phyloP scores from a whole-genome alignment of 768 basidiomycete species.

The Leccinum uliginosum region DNA sequence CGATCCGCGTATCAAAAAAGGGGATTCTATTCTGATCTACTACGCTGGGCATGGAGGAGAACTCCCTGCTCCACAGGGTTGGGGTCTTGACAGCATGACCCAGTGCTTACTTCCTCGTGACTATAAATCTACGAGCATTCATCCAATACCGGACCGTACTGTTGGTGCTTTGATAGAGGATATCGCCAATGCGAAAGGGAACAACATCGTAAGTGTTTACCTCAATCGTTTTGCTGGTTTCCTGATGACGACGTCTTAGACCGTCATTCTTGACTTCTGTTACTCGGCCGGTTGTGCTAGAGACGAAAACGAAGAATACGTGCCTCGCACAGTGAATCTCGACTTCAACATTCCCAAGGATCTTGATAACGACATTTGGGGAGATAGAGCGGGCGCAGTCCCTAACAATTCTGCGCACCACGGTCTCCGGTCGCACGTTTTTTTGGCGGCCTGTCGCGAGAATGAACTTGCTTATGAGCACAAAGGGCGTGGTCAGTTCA shows the following conservation, averaged over 20 bases:
- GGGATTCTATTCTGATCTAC: slow-evolving; percentile 38
- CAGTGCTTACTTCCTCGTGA: slow-evolving; percentile 31
- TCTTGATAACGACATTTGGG: slow-evolving; percentile 27
- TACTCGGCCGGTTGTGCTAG: slow-evolving; percentile 38
- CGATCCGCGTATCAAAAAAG: slow-evolving; percentile 23
- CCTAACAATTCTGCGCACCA: slow-evolving; percentile 21
- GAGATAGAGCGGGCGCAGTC: slow-evolving; percentile 8
- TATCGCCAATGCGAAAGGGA: slow-evolving; percentile 36
- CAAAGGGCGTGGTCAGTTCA: slow-evolving; percentile 23
- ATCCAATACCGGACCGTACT: slow-evolving; percentile 43
- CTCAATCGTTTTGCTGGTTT: not conserved
- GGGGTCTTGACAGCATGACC: slow-evolving; percentile 22
- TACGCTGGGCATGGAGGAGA: slow-evolving; percentile 43
- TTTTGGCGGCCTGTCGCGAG: slow-evolving; percentile 40
- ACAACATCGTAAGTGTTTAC: slow-evolving; percentile 37
- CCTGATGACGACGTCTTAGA: slow-evolving; percentile 24
- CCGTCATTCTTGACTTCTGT: slow-evolving; percentile 46
- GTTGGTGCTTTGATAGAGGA: slow-evolving; percentile 35
- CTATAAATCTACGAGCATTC: slow-evolving; percentile 21
- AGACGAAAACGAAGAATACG: not conserved
- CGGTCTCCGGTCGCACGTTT: slow-evolving; percentile 36
- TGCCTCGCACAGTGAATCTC: slow-evolving; percentile 6
- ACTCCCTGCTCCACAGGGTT: slow-evolving; percentile 26
- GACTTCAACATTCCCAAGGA: slow-evolving; percentile 1
- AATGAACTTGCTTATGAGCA: slow-evolving; percentile 31